phyloP scores from a whole-genome alignment of 208 protist genomes.

The Wallacemonas rigidus region DNA sequence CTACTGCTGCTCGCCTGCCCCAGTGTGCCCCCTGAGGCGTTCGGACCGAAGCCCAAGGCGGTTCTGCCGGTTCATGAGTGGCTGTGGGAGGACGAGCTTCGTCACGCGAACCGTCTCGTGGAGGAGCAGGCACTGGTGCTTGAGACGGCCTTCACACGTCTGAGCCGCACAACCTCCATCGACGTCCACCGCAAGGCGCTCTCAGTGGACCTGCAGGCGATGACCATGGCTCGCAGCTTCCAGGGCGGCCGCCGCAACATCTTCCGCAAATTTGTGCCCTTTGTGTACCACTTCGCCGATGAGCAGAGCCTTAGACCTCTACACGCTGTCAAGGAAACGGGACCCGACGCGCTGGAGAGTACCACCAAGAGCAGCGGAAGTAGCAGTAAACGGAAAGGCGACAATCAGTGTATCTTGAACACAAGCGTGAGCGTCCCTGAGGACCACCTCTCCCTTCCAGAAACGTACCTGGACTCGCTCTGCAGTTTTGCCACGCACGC shows the following conservation, averaged over 20 bases:
- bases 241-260: slow-evolving; percentile 58
- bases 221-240: slow-evolving; percentile 65
- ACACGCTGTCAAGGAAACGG: slow-evolving; percentile 57
- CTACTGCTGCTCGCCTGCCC: slow-evolving; percentile 78
- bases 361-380: slow-evolving; percentile 23
- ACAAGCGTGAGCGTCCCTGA: slow-evolving; percentile 35
- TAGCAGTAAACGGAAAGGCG: slow-evolving; percentile 14
- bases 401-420: slow-evolving; percentile 36
- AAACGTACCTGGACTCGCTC: slow-evolving; percentile 67
- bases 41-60: slow-evolving; percentile 71
- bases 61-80: slow-evolving; percentile 87
- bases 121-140: slow-evolving; percentile 78
- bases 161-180: slow-evolving; percentile 37
- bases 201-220: slow-evolving; percentile 60
- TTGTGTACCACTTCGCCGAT: slow-evolving; percentile 84
- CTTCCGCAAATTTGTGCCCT: slow-evolving; percentile 67
- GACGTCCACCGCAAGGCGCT: slow-evolving; percentile 54
- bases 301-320: slow-evolving; percentile 52
- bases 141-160: slow-evolving; percentile 48
- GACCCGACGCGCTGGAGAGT: slow-evolving; percentile 35
- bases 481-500: slow-evolving; percentile 65
- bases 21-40: slow-evolving; percentile 64
- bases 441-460: slow-evolving; percentile 58
- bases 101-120: slow-evolving; percentile 61
- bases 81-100: slow-evolving; percentile 90